A percentile compares a stretch with the other conserved stretches of the same genome.
phyloP scores from a whole-genome alignment of 2,329 filamentous ascomycete genomes.

The Emergomyces africanus region DNA sequence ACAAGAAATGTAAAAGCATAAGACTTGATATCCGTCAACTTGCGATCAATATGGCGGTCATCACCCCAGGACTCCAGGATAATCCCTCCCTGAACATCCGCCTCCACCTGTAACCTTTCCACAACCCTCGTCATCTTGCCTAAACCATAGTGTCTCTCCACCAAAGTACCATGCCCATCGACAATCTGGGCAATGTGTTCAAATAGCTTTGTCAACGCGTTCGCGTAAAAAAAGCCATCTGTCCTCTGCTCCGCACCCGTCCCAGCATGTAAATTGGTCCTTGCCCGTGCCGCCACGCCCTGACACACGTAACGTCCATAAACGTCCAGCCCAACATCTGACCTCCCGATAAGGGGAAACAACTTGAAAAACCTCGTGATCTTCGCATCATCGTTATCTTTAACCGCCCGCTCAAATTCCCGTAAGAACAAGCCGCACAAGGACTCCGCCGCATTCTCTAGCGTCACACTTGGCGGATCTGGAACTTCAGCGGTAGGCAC shows the following conservation, averaged over 20 bases:
- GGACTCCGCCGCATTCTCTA: slow-evolving; percentile 78
- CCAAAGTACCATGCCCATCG: slow-evolving; percentile 76
- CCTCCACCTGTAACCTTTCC: slow-evolving; percentile 83
- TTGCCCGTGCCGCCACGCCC: slow-evolving; percentile 74
- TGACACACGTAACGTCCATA: slow-evolving; percentile 95
- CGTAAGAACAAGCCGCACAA: slow-evolving; percentile 81
- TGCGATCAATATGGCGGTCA: slow-evolving; percentile 70
- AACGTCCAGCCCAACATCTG: slow-evolving; percentile 81
- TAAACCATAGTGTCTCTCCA: slow-evolving; percentile 84
- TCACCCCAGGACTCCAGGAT: slow-evolving; percentile 93
- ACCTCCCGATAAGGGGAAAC: slow-evolving; percentile 82
- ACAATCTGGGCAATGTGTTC: slow-evolving; percentile 97
- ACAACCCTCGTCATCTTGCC: slow-evolving; percentile 94
- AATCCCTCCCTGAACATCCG: slow-evolving; percentile 91
- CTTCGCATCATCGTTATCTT: slow-evolving; percentile 73
- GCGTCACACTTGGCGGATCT: slow-evolving; percentile 73
- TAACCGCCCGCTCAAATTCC: slow-evolving; percentile 87
- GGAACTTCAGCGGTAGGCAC: slow-evolving; percentile 94
- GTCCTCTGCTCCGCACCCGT: slow-evolving; percentile 47
- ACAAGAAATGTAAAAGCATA: slow-evolving; percentile 97
- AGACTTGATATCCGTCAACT: slow-evolving; percentile 88
- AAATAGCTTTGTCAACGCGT: slow-evolving; percentile 79
- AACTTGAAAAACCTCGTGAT: slow-evolving; percentile 97
- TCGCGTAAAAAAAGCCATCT: slow-evolving; percentile 85
- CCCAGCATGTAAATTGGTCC: slow-evolving; percentile 63